Base-by-base conservation (phyloP, 2,329 filamentous ascomycete species). In the Zymoseptoria brevis region DNA sequence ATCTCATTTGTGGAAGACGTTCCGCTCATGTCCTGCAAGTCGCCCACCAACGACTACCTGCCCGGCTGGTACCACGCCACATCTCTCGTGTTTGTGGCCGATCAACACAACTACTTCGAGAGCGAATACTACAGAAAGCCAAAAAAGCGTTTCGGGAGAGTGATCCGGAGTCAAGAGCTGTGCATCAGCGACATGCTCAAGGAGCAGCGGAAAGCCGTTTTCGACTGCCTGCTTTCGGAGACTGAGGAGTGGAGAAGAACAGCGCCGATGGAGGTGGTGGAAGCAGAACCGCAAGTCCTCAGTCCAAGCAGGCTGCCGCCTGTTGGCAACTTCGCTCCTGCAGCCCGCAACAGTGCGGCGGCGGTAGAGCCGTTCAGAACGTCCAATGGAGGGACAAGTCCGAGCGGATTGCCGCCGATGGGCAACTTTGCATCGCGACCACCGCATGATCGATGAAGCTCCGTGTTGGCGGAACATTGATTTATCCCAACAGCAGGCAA, bases 31-130 rank as follows among this genome's bases (percentile, higher is more conserved):
- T 87, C 90, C 1, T 84, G 96, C 66, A 87, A 86, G 69, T 75
- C 76, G 21, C 2, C 64, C 26, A 74, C 74, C 1, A 89, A 89
- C 35, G 91, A 94, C 64, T 83, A 85, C 26, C 88, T 95, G 60
- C 80, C 83, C n/a, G 79, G 81, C 19, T 97, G 93, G 93, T 97
- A 96, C 75, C 88, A 87, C 70, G 80, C 85, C 21, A 86, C 90
- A 73, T 94, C 90, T 0, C 81, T 84, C 3, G 87, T 96, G 53
- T 96, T 87, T 68, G 88, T 96, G 19, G 83, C 87, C 1, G 77
- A 81, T 24, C 80, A 87, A 60, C 93, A 96, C 72, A 82, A 83
- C 11, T 87, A 89, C 72, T 96, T 90, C 61, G 83, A 87, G 58
- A 79, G 80, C 30, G 83, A 86, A 4, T 77, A 85, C 19, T 79